A percentile compares a stretch with the other conserved stretches of the same genome.
phyloP scores from a whole-genome alignment of 495 filamentous ascomycete genomes.

The Aspergillus haitiensis region DNA sequence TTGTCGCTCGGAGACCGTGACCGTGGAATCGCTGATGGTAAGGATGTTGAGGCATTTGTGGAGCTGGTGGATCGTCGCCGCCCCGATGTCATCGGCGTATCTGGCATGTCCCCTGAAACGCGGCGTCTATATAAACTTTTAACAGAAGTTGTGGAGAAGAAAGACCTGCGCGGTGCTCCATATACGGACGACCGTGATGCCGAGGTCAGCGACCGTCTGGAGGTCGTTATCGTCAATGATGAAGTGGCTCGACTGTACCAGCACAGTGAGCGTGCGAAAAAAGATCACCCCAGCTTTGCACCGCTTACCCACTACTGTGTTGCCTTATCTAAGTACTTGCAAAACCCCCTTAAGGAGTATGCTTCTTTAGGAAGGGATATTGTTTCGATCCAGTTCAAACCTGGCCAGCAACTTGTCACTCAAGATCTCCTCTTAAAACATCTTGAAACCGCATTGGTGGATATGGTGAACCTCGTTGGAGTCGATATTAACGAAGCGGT shows the following conservation, averaged over 20 bases:
- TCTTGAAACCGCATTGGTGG: slow-evolving; percentile 91
- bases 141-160: slow-evolving; percentile 69
- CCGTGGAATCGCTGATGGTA: slow-evolving; percentile 61
- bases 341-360: slow-evolving; percentile 94
- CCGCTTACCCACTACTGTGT: slow-evolving; percentile 85
- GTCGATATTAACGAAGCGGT: slow-evolving; percentile 94
- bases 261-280: slow-evolving; percentile 75
- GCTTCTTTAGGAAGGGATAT: slow-evolving; percentile 87
- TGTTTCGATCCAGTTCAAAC: slow-evolving; percentile 80
- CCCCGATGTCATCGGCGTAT: slow-evolving; percentile 87
- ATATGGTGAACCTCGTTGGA: slow-evolving; percentile 95
- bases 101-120: slow-evolving; percentile 88
- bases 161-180: slow-evolving; percentile 69
- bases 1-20: slow-evolving; percentile 68
- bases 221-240: slow-evolving; percentile 90
- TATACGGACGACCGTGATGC: slow-evolving; percentile 64
- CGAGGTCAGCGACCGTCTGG: slow-evolving; percentile 68
- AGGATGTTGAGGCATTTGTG: slow-evolving; percentile 64
- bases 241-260: slow-evolving; percentile 94
- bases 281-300: slow-evolving; percentile 75
- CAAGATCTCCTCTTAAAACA: slow-evolving; percentile 81
- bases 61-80: slow-evolving; percentile 71
- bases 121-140: slow-evolving; percentile 78
- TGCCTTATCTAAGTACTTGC: slow-evolving; percentile 83
- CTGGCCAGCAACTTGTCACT: slow-evolving; percentile 82